Conservation (phyloP, 1,139 yeast species). For the Hansenula sp. region DNA sequence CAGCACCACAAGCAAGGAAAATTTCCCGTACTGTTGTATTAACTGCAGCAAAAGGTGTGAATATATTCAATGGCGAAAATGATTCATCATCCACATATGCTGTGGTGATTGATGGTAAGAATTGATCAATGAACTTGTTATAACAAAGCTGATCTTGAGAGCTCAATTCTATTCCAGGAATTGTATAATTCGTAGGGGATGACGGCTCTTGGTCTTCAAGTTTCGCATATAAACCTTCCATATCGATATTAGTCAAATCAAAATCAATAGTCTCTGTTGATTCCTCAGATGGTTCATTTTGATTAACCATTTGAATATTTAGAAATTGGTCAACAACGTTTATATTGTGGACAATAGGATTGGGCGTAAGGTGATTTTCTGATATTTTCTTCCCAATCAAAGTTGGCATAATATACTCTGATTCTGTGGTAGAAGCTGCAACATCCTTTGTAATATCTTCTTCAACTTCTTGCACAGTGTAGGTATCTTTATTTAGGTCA, state of each 20-base stretch:
- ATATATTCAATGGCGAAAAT: conserved; percentile 23
- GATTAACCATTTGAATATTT: conserved; percentile 4
- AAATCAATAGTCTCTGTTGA: background rate
- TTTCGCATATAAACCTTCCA: background rate
- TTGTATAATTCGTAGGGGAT: background rate
- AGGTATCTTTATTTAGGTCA: too few relatives aligned
- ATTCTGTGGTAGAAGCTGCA: too few relatives aligned
- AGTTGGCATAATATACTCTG: background rate
- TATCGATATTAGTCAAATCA: background rate
- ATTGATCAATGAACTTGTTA: conserved; percentile 23
- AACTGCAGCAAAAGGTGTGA: conserved; percentile 17
- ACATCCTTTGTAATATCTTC: too few relatives aligned
- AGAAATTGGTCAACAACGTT: conserved; percentile 17
- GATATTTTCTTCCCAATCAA: too few relatives aligned
- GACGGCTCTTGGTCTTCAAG: background rate
- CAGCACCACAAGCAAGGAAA: conserved; percentile 29
- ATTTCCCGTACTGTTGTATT: conserved; percentile 24
- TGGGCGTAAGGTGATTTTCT: background rate
- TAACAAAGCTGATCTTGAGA: conserved; percentile 20
- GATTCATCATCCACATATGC: conserved; percentile 21
- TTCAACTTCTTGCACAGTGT: background rate
- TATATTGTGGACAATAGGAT: conserved; percentile 6
- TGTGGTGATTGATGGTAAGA: conserved; percentile 26
- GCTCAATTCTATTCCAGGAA: conserved; percentile 16
- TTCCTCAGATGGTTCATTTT: background rate